phyloP scores from a whole-genome alignment of 2,329 filamentous ascomycete genomes.

The Colletotrichum sp. region DNA sequence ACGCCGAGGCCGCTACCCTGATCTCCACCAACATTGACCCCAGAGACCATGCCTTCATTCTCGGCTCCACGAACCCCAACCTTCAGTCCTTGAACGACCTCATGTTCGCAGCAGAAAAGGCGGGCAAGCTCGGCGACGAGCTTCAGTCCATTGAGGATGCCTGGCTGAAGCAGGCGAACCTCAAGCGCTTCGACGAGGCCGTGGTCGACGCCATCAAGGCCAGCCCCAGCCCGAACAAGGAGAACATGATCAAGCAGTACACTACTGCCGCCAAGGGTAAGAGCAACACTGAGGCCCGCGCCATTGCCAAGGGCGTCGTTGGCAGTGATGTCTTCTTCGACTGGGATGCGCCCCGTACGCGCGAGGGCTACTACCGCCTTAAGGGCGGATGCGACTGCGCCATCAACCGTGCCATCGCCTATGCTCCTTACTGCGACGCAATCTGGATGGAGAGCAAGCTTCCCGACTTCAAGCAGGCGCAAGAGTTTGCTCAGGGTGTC shows the following conservation, averaged over 20 bases:
- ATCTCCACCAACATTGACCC: slow-evolving; percentile 97
- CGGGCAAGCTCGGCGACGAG: slow-evolving; percentile 79
- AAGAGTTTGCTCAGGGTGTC: slow-evolving; percentile 92
- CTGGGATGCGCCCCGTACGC: slow-evolving; percentile 91
- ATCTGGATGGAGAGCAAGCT: slow-evolving; percentile 99
- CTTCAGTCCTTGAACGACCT: slow-evolving; percentile 88
- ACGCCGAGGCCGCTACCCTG: slow-evolving; percentile 96
- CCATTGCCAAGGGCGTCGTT: slow-evolving; percentile 76
- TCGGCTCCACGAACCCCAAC: slow-evolving; percentile 85
- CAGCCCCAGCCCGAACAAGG: slow-evolving; percentile 71
- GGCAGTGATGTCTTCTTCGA: slow-evolving; percentile 88
- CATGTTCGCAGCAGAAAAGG: slow-evolving; percentile 83
- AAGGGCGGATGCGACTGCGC: slow-evolving; percentile 91
- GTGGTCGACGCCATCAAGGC: slow-evolving; percentile 82
- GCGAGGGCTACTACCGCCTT: slow-evolving; percentile 95
- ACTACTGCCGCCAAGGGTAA: slow-evolving; percentile 75
- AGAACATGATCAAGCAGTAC: slow-evolving; percentile 71
- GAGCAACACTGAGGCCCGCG: slow-evolving; percentile 81
- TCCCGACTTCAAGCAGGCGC: slow-evolving; percentile 87
- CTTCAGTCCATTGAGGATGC: slow-evolving; percentile 92
- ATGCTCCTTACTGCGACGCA: slow-evolving; percentile 90
- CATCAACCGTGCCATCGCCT: slow-evolving; percentile 87
- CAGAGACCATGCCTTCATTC: slow-evolving; percentile 92
- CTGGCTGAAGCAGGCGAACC: slow-evolving; percentile 79
- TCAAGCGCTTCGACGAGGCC: slow-evolving; percentile 91